phyloP scores from a whole-genome alignment of 768 basidiomycete genomes.

The Epithele typhae region DNA sequence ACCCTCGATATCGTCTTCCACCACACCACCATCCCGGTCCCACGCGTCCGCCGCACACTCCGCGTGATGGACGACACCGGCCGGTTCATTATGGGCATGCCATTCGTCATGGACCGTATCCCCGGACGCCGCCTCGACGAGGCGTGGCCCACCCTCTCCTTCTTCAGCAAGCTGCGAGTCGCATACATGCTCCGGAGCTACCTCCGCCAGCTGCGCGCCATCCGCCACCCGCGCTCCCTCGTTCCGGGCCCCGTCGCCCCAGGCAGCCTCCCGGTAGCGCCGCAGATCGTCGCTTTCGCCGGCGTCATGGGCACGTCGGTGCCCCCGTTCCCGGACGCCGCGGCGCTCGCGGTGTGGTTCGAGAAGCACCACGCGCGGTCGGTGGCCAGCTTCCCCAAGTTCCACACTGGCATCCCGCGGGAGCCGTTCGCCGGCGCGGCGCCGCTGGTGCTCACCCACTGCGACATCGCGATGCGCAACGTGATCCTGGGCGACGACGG shows the following conservation, averaged over 20 bases:
- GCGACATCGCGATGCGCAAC: slow-evolving; percentile 23
- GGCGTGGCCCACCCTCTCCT: slow-evolving; percentile 20
- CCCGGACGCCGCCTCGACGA: slow-evolving; percentile 18
- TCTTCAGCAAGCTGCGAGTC: slow-evolving; percentile 20
- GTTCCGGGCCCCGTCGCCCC: neutral
- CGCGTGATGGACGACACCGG: no score
- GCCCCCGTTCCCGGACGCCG: no score
- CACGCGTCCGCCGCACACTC: neutral
- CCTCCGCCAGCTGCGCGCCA: slow-evolving; percentile 18
- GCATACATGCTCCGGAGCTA: slow-evolving; percentile 25
- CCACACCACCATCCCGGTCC: slow-evolving; percentile 6
- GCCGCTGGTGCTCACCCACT: slow-evolving; percentile 22
- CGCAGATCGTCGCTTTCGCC: no score
- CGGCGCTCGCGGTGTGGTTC: no score
- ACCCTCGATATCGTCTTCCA: no score
- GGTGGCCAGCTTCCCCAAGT: no score
- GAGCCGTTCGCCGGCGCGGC: slow-evolving; percentile 3
- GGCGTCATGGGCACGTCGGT: no score
- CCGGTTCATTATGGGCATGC: neutral
- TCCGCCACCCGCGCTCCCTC: neutral
- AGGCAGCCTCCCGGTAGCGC: no score
- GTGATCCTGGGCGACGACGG: slow-evolving; percentile 22
- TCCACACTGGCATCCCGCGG: no score
- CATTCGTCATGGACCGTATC: slow-evolving; percentile 23
- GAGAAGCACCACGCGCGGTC: no score